Evolutionary conservation across 495 filamentous ascomycete species (phyloP), one percentile per base, ranked within the genome.

Genomic region (Cercophora scortea): DNA sequence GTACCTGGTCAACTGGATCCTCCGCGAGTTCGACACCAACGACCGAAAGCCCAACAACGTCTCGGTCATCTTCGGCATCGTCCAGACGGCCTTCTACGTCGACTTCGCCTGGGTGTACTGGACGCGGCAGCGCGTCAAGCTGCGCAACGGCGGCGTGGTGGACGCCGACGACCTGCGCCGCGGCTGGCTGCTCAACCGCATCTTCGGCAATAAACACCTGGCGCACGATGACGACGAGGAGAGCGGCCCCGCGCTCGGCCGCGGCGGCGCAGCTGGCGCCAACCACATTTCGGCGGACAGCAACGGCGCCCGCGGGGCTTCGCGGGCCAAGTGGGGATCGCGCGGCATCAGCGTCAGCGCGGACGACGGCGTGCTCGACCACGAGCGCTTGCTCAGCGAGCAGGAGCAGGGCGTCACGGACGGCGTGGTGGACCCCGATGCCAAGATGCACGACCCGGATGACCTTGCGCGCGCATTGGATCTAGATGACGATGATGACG

Each of bases 101-200:
- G 94, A 98, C 66, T 98, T 98, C 64, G 89, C 87, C 19, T 96
- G 91, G 90, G 89, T 98, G 0, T 98, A 98, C 73, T 96, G 86
- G 72, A 85, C 85, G 4, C 78, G 93, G 36, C 94, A 97, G 71
- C 80, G 89, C 35, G 91, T 98, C 60, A 96, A 96, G 80, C 84
- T 98, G 5, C 79, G 93, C 42, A 84, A 85, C 53, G 92, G 92
- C 51, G 90, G 89, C 4, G 78, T 97, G 15, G 88, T 98, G n/a
- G 93, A 98, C 62, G 84, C 83, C 6, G 92, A 96, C 42, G 93
- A 98, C 65, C 77, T 92, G 49, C 74, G 83, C 35, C 82, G 86
- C 44, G 88, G 90, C 50, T 96, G 90, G 79, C 71, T 98, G 15
- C 69, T 89, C 3, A 63, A 52, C 53, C 72, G 67, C 50, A 73